Evolutionary conservation across 768 basidiomycete genomes (phyloP).

Genomic region (Kondoa malvinella): DNA sequence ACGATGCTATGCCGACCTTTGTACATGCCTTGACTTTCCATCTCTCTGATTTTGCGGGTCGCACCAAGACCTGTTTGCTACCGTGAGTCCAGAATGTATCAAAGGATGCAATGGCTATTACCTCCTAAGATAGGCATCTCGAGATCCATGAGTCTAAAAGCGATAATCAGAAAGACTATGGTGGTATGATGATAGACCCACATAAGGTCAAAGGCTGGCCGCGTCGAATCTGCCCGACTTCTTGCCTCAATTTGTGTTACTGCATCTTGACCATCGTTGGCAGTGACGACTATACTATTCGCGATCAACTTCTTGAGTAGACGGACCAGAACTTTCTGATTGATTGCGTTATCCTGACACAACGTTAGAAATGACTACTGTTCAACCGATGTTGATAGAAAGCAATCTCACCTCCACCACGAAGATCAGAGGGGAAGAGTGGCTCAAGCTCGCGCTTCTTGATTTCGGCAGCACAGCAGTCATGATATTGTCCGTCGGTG

Average conservation of each 20-base stretch:
- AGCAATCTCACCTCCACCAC: too few species aligned
- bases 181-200: not conserved
- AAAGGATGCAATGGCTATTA: not conserved
- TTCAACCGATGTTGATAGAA: too few species aligned
- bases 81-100: not conserved
- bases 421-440: too few species aligned
- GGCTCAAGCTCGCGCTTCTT: too few species aligned
- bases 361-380: too few species aligned
- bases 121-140: slow-evolving; percentile 18
- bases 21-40: slow-evolving; percentile 6
- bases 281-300: slow-evolving; percentile 13
- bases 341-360: slow-evolving; percentile 18
- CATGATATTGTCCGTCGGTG: slow-evolving; percentile 10
- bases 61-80: slow-evolving; percentile 8
- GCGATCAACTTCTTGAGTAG: slow-evolving; percentile 12
- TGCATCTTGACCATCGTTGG: slow-evolving; percentile 10
- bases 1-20: slow-evolving; percentile 14
- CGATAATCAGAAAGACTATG: slow-evolving; percentile 6
- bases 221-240: not conserved
- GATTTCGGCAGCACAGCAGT: too few species aligned
- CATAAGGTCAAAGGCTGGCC: not conserved
- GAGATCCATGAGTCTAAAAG: too few species aligned
- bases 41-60: slow-evolving; percentile 10
- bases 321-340: slow-evolving; percentile 11
- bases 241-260: slow-evolving; percentile 9